Evolutionary conservation across 78 protist species (phyloP).

Genomic region (Isochrysis galbana): DNA sequence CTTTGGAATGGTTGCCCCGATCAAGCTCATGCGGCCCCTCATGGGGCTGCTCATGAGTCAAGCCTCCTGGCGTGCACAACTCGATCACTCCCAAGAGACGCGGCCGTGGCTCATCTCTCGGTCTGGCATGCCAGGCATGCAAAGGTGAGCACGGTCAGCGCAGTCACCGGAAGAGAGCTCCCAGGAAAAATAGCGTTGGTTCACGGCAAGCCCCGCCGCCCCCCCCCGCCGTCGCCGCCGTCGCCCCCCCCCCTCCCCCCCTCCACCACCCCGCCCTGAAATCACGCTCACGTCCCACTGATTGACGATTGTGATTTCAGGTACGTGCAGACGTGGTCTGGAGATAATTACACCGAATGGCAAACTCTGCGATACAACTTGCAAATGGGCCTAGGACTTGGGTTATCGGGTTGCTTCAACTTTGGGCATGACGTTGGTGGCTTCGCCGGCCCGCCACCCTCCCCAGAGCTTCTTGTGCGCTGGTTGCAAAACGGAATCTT

Average conservation of each 20-base stretch:
- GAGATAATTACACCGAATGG: background rate
- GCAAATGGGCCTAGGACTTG: background rate
- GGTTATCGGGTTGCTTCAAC: background rate
- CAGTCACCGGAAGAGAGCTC: no score
- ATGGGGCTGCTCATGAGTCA: background rate
- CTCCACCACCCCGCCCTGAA: no score
- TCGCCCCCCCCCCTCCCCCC: no score
- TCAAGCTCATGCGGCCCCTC: background rate
- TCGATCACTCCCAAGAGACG: background rate
- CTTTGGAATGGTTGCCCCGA: background rate
- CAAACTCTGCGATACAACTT: background rate
- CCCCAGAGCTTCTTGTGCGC: background rate
- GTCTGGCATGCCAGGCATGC: background rate
- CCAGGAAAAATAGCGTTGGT: no score
- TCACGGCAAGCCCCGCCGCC: no score
- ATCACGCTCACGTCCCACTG: no score
- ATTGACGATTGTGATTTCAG: no score
- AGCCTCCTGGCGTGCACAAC: background rate
- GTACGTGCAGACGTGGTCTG: background rate
- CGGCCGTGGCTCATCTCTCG: constrained; percentile 14
- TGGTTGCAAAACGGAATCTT: background rate
- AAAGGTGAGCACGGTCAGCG: no score
- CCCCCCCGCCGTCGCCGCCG: no score
- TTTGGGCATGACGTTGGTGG: background rate
- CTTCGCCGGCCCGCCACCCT: background rate